A percentile compares a stretch with the other conserved stretches of the same genome.
phyloP scores from a whole-genome alignment of 129 eudicot species.

The Glebionis coronaria region DNA sequence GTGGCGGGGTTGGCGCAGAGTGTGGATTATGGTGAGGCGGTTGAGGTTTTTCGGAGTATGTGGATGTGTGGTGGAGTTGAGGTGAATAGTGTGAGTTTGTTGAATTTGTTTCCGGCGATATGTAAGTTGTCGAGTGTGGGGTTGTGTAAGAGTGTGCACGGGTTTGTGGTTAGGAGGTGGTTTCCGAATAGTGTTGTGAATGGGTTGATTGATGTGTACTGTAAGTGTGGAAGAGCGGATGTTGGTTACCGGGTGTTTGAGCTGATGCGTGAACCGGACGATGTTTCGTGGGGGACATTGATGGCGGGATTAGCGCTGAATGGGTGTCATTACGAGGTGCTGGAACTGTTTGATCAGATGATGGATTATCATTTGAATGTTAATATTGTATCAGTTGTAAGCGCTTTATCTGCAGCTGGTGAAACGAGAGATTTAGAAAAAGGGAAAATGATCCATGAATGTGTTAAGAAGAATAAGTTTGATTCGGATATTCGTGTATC shows the following conservation, averaged over 20 bases:
- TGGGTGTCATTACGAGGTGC: constrained; percentile 38
- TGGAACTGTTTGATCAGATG: constrained; percentile 52
- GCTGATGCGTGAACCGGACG: constrained; percentile 42
- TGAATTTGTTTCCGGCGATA: constrained; percentile 68
- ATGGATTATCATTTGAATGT: constrained; percentile 31
- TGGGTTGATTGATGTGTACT: constrained; percentile 65
- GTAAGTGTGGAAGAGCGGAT: constrained; percentile 45
- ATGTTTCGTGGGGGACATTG: constrained; percentile 72
- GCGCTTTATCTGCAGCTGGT: constrained; percentile 58
- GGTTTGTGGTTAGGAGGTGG: constrained; percentile 45
- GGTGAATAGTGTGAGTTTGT: constrained; percentile 55
- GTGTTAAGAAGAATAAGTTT: constrained; percentile 41
- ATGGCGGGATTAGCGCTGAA: constrained; percentile 67
- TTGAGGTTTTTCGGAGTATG: constrained; percentile 43
- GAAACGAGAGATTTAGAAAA: constrained; percentile 51
- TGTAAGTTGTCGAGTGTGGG: constrained; percentile 39
- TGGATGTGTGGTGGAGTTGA: constrained; percentile 34
- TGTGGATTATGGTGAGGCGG: constrained; percentile 29
- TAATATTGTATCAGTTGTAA: constrained; percentile 52
- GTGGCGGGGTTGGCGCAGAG: constrained; percentile 54
- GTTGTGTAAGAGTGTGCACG: constrained; percentile 48
- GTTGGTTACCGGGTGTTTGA: constrained; percentile 43
- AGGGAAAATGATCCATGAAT: constrained; percentile 54
- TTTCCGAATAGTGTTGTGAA: constrained; percentile 40
- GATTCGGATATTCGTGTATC: constrained; percentile 53